Base-by-base conservation (phyloP, 2,329 filamentous ascomycete genomes). In the Ophiostoma sp. region DNA sequence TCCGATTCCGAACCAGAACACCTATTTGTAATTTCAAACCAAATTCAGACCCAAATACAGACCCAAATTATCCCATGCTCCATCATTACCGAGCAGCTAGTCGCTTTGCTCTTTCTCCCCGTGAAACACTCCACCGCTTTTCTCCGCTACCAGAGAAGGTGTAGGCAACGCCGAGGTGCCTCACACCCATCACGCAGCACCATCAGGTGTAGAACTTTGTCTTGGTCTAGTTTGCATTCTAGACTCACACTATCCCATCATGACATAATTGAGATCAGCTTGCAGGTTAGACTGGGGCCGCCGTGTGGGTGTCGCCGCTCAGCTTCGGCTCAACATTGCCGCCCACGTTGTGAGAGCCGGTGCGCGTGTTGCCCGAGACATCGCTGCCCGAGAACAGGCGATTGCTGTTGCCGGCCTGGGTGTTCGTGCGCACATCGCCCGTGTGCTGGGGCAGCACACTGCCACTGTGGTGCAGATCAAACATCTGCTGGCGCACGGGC, bases 251-350 rank as follows among this genome's bases (percentile, higher is more conserved):
- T 27, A 27, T 27, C 27, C 27, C 27, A 27, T 27, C 27, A 27
- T 27, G 27, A 27, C 27, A 27, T 27, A 27, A 27, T 27, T 27
- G 27, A 27, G 27, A 27, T 27, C 27, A 27, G 27, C 27, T 27
- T 27, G 27, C 27, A 27, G 27, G 27, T 27, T 27, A 27, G 38
- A 62, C 36, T 16, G 38, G 58, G 18, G 58, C 14, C 64, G n/a
- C 38, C 2, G 58, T 62, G 38, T 62, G 69, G 14, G 70, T 72
- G 45, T 72, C 71, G 38, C 67, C 71, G 55, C 71, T 72, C 40
- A 70, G 68, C 58, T 65, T 55, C 8, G 18, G 18, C 49, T 55
- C 49, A n/a, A 27, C 49, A 6, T 8, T 27, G 49, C 49, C 49
- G 49, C 6, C n/a, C 49, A 55, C n/a, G n/a, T 55, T 55, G 49